Evolutionary conservation across 2,329 filamentous ascomycete species (phyloP).

Genomic region (Hypomyces rosellus): DNA sequence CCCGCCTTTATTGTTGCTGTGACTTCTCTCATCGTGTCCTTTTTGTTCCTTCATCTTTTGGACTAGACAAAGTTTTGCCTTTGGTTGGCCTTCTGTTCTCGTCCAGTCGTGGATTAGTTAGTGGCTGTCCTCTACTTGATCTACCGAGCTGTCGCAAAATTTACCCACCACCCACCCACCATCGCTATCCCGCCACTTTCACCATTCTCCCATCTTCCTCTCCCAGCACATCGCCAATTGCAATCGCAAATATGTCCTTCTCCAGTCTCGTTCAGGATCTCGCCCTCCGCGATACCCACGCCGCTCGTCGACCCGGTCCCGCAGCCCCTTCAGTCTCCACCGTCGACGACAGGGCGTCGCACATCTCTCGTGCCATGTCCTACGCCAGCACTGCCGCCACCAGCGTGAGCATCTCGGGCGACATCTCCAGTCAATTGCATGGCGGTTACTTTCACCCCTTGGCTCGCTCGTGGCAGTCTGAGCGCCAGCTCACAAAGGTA

Average conservation of each 20-base stretch:
- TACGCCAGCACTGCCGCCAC: constrained; percentile 62
- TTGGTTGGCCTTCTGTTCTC: background rate
- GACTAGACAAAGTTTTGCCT: too few species aligned
- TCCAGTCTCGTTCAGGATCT: constrained; percentile 62
- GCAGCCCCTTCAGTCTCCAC: constrained; percentile 44
- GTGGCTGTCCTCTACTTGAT: background rate
- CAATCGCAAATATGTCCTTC: constrained; percentile 51
- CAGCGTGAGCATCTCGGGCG: constrained; percentile 63
- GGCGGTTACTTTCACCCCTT: constrained; percentile 77
- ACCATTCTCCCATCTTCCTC: constrained; percentile 3
- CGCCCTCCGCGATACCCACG: constrained; percentile 49
- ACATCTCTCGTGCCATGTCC: constrained; percentile 57
- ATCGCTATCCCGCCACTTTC: background rate
- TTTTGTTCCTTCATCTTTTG: background rate
- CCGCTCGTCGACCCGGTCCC: constrained; percentile 39
- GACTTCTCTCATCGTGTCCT: background rate
- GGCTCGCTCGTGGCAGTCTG: constrained; percentile 74
- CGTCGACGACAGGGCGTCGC: constrained; percentile 54
- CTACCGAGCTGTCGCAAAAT: too few species aligned
- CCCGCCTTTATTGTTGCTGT: background rate
- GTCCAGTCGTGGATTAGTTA: background rate
- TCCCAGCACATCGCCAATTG: constrained; percentile 9
- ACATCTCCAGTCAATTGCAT: constrained; percentile 78
- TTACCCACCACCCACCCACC: too few species aligned
- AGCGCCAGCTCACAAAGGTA: constrained; percentile 80